A percentile compares a stretch with the other conserved stretches of the same genome.
phyloP scores from a whole-genome alignment of 371 early-diverging fungal species.

The Mucor racemosus region DNA sequence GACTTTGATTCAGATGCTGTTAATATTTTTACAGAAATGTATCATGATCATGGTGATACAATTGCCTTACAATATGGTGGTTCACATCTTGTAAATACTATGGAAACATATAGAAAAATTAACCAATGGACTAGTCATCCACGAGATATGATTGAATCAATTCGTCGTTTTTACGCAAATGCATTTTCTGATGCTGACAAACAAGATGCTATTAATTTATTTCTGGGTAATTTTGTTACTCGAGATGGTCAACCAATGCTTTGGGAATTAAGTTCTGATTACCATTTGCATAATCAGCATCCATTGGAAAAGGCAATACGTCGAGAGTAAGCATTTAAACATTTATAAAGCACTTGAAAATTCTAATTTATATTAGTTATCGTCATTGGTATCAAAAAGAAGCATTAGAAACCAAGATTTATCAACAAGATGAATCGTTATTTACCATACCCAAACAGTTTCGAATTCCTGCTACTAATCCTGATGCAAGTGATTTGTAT shows the following conservation, averaged over 20 bases:
- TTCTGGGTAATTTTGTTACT: conserved; percentile 80
- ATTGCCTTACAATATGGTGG: conserved; percentile 99
- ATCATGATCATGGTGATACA: conserved; percentile 98
- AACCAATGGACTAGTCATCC: conserved; percentile 95
- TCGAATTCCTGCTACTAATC: conserved; percentile 32
- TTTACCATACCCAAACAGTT: conserved; percentile 36
- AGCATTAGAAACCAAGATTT: conserved; percentile 38
- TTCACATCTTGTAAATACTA: conserved; percentile 96
- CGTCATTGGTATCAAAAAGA: conserved; percentile 66
- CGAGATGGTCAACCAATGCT: conserved; percentile 65
- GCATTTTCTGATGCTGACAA: conserved; percentile 97
- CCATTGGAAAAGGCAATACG: conserved; percentile 53
- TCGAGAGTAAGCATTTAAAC: conserved; percentile 46
- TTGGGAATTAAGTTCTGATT: conserved; percentile 88
- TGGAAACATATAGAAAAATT: conserved; percentile 95
- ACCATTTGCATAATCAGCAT: conserved; percentile 78
- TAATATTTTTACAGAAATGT: conserved; percentile 95
- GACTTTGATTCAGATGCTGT: conserved; percentile 93
- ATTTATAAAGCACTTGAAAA: too few relatives aligned
- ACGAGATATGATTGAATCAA: conserved; percentile 93
- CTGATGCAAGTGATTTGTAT: conserved; percentile 45
- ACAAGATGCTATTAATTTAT: conserved; percentile 94
- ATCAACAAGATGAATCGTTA: conserved; percentile 23
- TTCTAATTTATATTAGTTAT: conserved; percentile 46
- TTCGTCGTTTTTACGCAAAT: conserved; percentile 92